Evolutionary conservation across 441 rosid species (phyloP).

Genomic region (Syzygium malaccense): DNA sequence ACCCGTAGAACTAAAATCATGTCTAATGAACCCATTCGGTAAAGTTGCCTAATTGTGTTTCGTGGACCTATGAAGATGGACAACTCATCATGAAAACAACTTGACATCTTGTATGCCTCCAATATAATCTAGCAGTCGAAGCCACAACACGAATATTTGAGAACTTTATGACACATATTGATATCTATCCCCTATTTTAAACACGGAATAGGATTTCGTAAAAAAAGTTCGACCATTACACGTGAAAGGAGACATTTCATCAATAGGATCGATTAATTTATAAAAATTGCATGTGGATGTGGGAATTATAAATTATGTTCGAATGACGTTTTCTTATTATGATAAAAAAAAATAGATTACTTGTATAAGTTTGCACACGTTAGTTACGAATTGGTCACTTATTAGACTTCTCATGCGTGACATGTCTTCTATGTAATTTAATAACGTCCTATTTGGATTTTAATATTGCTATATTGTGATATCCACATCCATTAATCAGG

Average conservation of each 20-base stretch:
- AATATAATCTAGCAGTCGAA: no score
- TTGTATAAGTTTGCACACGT: background rate
- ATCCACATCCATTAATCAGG: no score
- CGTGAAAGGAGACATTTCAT: background rate
- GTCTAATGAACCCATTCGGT: background rate
- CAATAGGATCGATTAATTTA: background rate
- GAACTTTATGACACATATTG: background rate
- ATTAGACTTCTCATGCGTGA: background rate
- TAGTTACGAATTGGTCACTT: no score
- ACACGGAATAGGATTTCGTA: background rate
- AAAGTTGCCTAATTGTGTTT: background rate
- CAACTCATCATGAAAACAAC: background rate
- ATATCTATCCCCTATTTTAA: background rate
- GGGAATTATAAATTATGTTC: background rate
- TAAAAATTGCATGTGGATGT: no score
- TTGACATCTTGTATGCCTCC: background rate
- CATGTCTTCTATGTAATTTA: background rate
- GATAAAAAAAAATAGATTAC: background rate
- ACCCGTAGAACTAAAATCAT: background rate
- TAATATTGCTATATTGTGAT: no score
- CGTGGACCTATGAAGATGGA: background rate
- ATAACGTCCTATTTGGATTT: no score
- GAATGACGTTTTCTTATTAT: no score
- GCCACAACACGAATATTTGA: background rate
- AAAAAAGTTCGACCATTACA: background rate